Base-by-base conservation (phyloP, 208 protist genomes). In the Leishmania gerbilli region DNA sequence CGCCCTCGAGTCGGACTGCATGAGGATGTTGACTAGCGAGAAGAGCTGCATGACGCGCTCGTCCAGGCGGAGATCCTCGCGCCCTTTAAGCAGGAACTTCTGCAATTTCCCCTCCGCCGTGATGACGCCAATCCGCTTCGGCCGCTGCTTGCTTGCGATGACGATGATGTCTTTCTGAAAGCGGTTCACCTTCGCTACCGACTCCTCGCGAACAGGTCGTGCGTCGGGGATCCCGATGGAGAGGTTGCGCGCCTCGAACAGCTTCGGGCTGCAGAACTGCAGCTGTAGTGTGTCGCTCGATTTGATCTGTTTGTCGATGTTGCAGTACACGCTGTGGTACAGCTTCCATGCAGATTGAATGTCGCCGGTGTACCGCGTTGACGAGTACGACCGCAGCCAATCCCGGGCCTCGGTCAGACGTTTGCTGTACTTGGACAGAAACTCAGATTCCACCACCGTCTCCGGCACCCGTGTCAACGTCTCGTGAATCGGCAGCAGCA, bases 31-130 rank as follows among this genome's bases (percentile, higher is more conserved):
- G 27, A 99, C 98, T 7, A 99, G 92, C 5, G 98, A 97, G 91
- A 99, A 99, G 56, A 99, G 95, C 93, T 99, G 99, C 99, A 99
- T 99, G 31, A 99, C 99, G 49, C 99, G 93, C 92, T 99, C 99
- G 87, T 99, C 99, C 90, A 99, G 97, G 27, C 99, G 91, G 34
- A 99, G 87, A 87, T 99, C 98, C 88, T 99, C 99, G 62, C 98
- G 95, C 45, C 99, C 99, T 84, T 99, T 99, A 15, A 99, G 92
- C 53, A 99, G 91, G 90, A 99, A 99, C 75, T 96, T 91, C 88
- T 99, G 99, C n/a, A 89, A 91, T 17, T 89, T 76, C 8, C 99
- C 99, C 87, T 99, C 98, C n/a, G 79, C 89, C 49, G 98, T 99
- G 55, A 94, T 87, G 17, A 99, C 92, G 37, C 91, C 97, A 11